These are phyloP conservation scores for Penicillium decumbens DNA, from an alignment of 2,329 filamentous ascomycete genomes.

Conservation along the genomic window DNA sequence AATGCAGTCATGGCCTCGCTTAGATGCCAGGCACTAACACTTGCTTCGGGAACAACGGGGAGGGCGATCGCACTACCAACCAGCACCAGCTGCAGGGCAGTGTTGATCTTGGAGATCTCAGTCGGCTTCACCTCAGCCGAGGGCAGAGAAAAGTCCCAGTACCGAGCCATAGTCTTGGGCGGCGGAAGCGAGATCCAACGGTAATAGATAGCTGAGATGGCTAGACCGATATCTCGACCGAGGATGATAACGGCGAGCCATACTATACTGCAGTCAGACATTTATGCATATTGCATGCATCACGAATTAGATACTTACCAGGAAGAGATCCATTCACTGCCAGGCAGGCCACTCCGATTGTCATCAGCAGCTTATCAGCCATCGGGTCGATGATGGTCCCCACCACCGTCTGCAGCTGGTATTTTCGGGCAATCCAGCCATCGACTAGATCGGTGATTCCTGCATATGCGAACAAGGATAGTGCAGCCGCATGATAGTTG, in stretches of 20 bases:
- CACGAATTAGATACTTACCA: slow-evolving; percentile 48
- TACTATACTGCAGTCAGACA: slow-evolving; percentile 39
- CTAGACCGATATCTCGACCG: slow-evolving; percentile 78
- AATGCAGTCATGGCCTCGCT: slow-evolving; percentile 57
- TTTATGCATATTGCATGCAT: background rate
- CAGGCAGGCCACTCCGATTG: slow-evolving; percentile 77
- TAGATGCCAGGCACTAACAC: slow-evolving; percentile 51
- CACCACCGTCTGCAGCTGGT: slow-evolving; percentile 86
- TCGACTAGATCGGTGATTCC: slow-evolving; percentile 88
- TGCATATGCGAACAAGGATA: slow-evolving; percentile 86
- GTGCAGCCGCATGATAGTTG: slow-evolving; percentile 70
- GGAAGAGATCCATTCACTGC: slow-evolving; percentile 79
- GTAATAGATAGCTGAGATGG: slow-evolving; percentile 85
- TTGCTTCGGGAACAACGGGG: slow-evolving; percentile 63
- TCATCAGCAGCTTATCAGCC: slow-evolving; percentile 97
- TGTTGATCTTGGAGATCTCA: slow-evolving; percentile 65
- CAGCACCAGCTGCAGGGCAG: slow-evolving; percentile 79
- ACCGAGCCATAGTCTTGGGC: slow-evolving; percentile 84
- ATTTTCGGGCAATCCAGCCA: slow-evolving; percentile 85
- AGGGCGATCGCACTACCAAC: slow-evolving; percentile 79
- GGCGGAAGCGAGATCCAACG: slow-evolving; percentile 90
- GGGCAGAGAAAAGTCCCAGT: slow-evolving; percentile 94
- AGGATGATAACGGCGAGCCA: slow-evolving; percentile 90
- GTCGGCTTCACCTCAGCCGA: slow-evolving; percentile 46
- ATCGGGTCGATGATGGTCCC: slow-evolving; percentile 93